These are phyloP conservation scores for Phytophthora ohioensis DNA, from an alignment of 352 stramenopile genomes.

Conservation along the genomic window DNA sequence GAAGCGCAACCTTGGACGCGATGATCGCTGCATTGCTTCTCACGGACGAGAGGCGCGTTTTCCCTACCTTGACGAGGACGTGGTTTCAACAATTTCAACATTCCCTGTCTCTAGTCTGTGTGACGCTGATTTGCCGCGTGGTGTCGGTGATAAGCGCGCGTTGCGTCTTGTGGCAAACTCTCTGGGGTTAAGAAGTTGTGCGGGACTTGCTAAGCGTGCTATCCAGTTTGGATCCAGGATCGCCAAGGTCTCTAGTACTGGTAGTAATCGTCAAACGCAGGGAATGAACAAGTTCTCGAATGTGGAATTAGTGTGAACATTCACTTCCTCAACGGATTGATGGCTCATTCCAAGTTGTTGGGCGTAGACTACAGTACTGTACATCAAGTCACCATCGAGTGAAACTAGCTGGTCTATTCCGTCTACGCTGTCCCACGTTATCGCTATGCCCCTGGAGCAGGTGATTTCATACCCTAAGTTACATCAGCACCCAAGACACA, in stretches of 20 bases:
- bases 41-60: constrained; percentile 94
- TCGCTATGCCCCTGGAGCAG: too few relatives aligned
- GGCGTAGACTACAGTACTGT: too few relatives aligned
- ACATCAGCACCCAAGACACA: too few relatives aligned
- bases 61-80: constrained; percentile 95
- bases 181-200: constrained; percentile 73
- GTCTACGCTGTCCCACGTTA: too few relatives aligned
- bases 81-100: constrained; percentile 79
- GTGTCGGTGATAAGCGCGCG: constrained; percentile 93
- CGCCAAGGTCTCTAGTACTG: constrained; percentile 88
- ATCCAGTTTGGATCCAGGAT: constrained; percentile 96
- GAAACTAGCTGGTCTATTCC: too few relatives aligned
- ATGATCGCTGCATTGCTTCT: constrained; percentile 95
- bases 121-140: constrained; percentile 78
- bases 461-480: too few relatives aligned
- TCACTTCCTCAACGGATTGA: not conserved
- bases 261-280: constrained; percentile 62
- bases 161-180: constrained; percentile 80
- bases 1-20: constrained; percentile 96
- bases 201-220: constrained; percentile 90
- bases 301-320: constrained; percentile 3
- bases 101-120: constrained; percentile 82
- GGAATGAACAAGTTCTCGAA: constrained; percentile 51
- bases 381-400: too few relatives aligned
- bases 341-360: too few relatives aligned